Evolutionary conservation across 208 protist species (phyloP), one percentile per base, ranked within the genome.

Genomic region (Tritrichomonas foetus): DNA sequence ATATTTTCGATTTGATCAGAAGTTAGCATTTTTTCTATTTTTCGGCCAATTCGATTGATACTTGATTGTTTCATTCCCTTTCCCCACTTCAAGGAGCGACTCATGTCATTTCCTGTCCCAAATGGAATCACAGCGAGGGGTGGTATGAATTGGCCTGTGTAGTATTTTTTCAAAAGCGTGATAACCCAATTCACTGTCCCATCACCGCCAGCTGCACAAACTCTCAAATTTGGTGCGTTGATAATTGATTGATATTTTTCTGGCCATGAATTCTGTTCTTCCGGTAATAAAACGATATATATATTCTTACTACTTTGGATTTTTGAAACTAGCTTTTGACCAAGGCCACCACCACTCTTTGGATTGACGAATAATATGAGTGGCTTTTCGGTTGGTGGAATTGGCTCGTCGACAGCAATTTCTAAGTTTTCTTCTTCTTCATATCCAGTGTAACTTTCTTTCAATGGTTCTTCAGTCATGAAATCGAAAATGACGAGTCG

Each of bases 111-210:
- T 20, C 74, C 74, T n/a, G 74, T 84, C 0, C 74, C 74, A n/a
- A 84, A 30, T 25, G 74, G 74, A 25, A 84, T 49, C 3, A 84
- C 36, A 22, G 74, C 74, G 16, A 84, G 1, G 25, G 74, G 74
- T 84, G 74, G 74, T 9, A n/a, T 47, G 36, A 5, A 27, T 20
- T 78, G 5, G 14, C 2, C 13, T 53, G 16, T 44, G 44, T 84
- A 84, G 53, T 47, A 84, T n/a, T 84, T 22, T n/a, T 14, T 20
- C 13, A 84, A 44, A 9, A 53, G 1, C 3, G 74, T 13, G 13
- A 84, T 44, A 53, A 84, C 36, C 74, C 74, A 84, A 84, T 84
- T 84, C 33, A 53, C 22, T 16, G 74, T 39, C n/a, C 74, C 74
- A 84, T 84, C 74, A n/a, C 74, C 74, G n/a, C 74, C 74, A 33